phyloP scores from a whole-genome alignment of 345 rosid genomes.

The Rhizophora apiculata region DNA sequence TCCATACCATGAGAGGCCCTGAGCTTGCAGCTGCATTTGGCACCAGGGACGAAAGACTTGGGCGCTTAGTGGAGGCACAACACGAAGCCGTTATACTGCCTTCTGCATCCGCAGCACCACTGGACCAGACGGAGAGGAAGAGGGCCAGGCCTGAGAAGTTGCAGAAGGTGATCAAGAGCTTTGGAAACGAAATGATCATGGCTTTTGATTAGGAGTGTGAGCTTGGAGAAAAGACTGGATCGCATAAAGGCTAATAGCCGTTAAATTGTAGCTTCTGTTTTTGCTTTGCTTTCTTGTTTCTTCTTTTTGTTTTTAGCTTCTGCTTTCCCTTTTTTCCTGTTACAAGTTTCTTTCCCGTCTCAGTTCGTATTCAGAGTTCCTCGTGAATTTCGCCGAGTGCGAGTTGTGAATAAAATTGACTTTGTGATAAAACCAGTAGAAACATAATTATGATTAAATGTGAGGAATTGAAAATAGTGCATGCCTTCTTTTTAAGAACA shows the following conservation, averaged over 20 bases:
- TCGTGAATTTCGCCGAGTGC: no score
- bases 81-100: slow-evolving; percentile 69
- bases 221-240: neutral
- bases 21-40: slow-evolving; percentile 66
- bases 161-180: slow-evolving; percentile 14
- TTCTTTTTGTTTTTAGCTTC: no score
- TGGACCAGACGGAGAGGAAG: slow-evolving; percentile 18
- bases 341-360: no score
- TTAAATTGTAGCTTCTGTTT: neutral
- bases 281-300: neutral
- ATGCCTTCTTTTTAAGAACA: no score
- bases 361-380: no score
- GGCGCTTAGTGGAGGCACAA: slow-evolving; percentile 43
- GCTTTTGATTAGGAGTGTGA: slow-evolving; percentile 23
- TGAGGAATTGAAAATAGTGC: no score
- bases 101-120: slow-evolving; percentile 45
- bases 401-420: no score
- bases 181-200: slow-evolving; percentile 28
- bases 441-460: no score
- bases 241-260: neutral
- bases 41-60: slow-evolving; percentile 36
- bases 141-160: slow-evolving; percentile 4
- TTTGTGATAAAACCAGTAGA: no score
- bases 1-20: slow-evolving; percentile 38
- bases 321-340: no score